These are phyloP conservation scores for Psilocybe subaeruginosa DNA, from an alignment of 768 basidiomycete species.

Conservation along the genomic window DNA sequence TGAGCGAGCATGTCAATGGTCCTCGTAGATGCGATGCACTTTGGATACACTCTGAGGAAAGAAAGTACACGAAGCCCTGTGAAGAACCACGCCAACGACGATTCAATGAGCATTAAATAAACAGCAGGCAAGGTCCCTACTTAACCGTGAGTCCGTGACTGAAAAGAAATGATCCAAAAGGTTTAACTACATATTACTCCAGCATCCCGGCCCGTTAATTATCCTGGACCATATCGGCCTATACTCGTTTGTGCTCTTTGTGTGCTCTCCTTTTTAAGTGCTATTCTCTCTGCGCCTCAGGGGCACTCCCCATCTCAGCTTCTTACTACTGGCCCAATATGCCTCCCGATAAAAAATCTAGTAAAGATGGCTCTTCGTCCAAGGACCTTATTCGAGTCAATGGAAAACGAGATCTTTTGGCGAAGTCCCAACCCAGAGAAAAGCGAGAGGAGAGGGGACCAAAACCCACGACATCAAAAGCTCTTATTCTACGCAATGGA, in stretches of 20 bases:
- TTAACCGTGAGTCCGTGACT: no score
- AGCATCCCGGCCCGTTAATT: constrained; percentile 16
- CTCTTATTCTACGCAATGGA: constrained; percentile 73
- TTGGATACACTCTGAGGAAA: no score
- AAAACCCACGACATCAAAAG: constrained; percentile 60
- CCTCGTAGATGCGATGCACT: no score
- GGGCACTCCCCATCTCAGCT: background rate
- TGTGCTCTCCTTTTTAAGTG: background rate
- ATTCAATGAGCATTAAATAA: no score
- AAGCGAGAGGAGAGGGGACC: constrained; percentile 42
- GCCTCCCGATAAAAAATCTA: constrained; percentile 24
- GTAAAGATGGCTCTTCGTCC: constrained; percentile 27
- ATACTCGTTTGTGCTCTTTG: background rate
- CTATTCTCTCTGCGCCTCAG: background rate
- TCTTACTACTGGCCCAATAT: constrained; percentile 13
- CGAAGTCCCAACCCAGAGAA: constrained; percentile 25
- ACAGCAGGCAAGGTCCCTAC: no score
- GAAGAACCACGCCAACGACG: no score
- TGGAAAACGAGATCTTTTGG: constrained; percentile 56
- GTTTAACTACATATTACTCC: background rate
- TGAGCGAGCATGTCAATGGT: background rate
- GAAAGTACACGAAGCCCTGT: no score
- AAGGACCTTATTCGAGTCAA: constrained; percentile 52
- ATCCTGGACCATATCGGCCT: constrained; percentile 8
- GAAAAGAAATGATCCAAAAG: no score